Evolutionary conservation across 257 asterid genomes (phyloP), one percentile per base, ranked within the genome.

Genomic region (Datura wrightii): DNA sequence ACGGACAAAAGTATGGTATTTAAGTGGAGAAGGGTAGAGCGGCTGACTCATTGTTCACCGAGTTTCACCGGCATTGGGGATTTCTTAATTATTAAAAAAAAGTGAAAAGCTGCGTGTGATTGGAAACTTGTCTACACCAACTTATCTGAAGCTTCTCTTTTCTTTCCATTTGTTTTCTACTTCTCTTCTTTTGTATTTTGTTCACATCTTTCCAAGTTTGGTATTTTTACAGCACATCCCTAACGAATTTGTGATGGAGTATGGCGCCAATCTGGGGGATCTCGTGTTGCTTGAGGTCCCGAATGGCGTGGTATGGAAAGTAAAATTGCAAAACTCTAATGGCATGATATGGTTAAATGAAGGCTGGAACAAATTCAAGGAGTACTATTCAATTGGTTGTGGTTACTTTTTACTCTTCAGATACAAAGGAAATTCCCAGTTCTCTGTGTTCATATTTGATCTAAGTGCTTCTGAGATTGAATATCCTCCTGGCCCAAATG

Each of bases 351-450:
- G 82, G 82, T 18, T 83, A 9, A 41, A 71, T 15, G 80, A 72
- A 41, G 86, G 86, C 16, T 83, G 86, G 86, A 41, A 53, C 39
- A 41, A 72, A 41, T 83, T 83, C 52, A 83, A 56, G 65, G 86
- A 83, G 56, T 58, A 55, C 36, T 83, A 83, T 60, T 53, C 82
- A 41, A 69, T 83, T 39, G 86, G 18, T 10, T 72, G 50, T 15
- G 86, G 83, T 24, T 63, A 83, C 59, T 83, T 55, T 39, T 71
- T 72, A 46, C 74, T 72, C 54, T 83, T 83, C 82, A 18, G 34
- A 72, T 72, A 58, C 65, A 63, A 24, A 44, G 86, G 86, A 41
- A 48, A 71, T 16, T 72, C 83, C 11, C 82, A 24, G 37, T 83
- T 83, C 59, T 39, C 24, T 58, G 86, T 83, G 16, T 46, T 54